These are phyloP conservation scores for Cutaneotrichosporon dermatis DNA, from an alignment of 1,284 basidiomycete species.

Conservation along the genomic window DNA sequence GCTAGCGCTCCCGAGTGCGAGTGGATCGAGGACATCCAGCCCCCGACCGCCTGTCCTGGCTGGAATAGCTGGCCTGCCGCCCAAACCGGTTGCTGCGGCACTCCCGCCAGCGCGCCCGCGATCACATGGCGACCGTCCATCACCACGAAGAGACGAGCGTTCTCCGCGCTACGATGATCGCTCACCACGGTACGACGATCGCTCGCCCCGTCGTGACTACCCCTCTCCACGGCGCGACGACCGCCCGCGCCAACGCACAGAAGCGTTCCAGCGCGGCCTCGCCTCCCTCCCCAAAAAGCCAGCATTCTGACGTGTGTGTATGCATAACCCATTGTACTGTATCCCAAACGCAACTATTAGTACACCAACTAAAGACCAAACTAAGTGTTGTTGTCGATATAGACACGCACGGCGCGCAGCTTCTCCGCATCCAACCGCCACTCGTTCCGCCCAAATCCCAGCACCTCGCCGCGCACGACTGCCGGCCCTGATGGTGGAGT, in stretches of 20 bases:
- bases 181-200: not conserved
- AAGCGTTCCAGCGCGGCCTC: slow-evolving; percentile 28
- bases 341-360: too few relatives aligned
- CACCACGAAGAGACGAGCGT: too few relatives aligned
- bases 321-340: not conserved
- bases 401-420: slow-evolving; percentile 4
- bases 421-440: slow-evolving; percentile 16
- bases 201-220: not conserved
- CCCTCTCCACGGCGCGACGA: too few relatives aligned
- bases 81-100: not conserved
- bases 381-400: not conserved
- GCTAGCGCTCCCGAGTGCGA: too few relatives aligned
- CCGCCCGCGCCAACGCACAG: not conserved
- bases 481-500: not conserved
- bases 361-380: too few relatives aligned
- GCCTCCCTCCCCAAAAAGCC: slow-evolving; percentile 40
- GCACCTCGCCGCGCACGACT: slow-evolving; percentile 9
- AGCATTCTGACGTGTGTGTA: slow-evolving; percentile 17
- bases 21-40: not conserved
- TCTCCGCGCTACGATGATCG: too few relatives aligned
- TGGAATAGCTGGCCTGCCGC: not conserved
- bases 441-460: slow-evolving; percentile 17
- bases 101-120: not conserved
- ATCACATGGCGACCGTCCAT: not conserved
- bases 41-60: not conserved